Base-by-base conservation (phyloP, 2,329 filamentous ascomycete genomes). In the Dothistroma pini region DNA sequence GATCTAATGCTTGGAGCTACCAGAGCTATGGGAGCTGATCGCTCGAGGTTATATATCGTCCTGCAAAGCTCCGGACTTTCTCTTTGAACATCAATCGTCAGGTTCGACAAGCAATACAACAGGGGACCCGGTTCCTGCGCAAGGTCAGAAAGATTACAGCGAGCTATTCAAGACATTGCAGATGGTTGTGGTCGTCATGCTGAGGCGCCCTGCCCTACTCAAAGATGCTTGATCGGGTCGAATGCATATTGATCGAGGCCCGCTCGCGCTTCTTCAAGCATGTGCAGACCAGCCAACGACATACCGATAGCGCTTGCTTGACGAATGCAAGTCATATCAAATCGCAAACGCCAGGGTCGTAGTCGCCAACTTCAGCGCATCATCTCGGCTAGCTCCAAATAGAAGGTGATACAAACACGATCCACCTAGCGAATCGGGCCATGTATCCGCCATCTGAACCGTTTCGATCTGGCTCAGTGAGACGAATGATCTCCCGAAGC, bases 1-100 rank as follows among this genome's bases (percentile, higher is more conserved):
- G 44, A 38, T 54, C 31, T 41, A 56, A 56, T 58, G 57, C 35
- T 44, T 58, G 60, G 56, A 61, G 65, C 56, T 63, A 57, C 61
- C 61, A 54, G 60, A 60, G 55, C 59, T 55, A 51, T 59, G 63
- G 63, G 63, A 63, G 65, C 56, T 58, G 63, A 60, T 49, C 56
- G 56, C 60, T 61, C 41, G 54, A 49, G 25, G 59, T 67, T 67
- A 67, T 67, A 65, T 67, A 61, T 19, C 47, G 58, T 57, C 38
- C 56, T 52, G 58, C 56, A 49, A 55, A n/a, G 34, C 16, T 34
- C 21, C 34, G 53, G 2, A 25, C 54, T 29, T 54, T 50, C 34
- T 66, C 58, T 63, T 63, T 63, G 58, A 63, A 48, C 58, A 62
- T 66, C 62, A 66, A 63, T 64, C 64, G 41, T 63, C 64, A 64